Base-by-base conservation (phyloP, 2,329 filamentous ascomycete genomes). In the Diaporthe sp. region DNA sequence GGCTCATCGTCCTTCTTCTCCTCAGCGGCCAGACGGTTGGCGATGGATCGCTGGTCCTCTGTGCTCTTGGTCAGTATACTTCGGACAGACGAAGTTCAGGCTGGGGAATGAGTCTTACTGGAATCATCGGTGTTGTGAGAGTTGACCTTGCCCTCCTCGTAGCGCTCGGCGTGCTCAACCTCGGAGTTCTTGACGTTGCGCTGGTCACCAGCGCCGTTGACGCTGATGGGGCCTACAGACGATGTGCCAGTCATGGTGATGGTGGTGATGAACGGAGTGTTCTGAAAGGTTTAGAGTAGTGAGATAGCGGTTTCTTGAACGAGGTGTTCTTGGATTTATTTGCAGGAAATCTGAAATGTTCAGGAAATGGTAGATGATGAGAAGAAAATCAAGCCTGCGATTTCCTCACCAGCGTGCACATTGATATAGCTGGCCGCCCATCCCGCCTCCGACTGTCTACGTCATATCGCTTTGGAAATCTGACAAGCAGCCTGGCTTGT, bases 201-300 rank as follows among this genome's bases (percentile, higher is more conserved):
- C 88, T 97, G 94, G 85, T 97, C 94, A 75, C 92, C 93, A 75
- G 89, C 92, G 86, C 96, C 93, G 86, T 97, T 96, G 82, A 95
- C 85, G 76, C 85, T 83, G 78, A 85, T 81, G 83, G 87, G 88
- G 79, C 94, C 94, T 82, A 96, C 93, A 82, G 88, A 93, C 75
- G 93, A 94, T 77, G 86, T 80, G 51, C 80, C 81, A 63, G 83
- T 82, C 84, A 85, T 85, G 58, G 57, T 82, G 76, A 13, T 12
- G 25, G 37, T 53, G 31, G 20, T 58, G 51, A 20, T 70, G 15
- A 10, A 34, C 2, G 17, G 31, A n/a, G 31, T 22, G 20, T 1
- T 71, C 8, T 61, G 20, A n/a, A 4, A 8, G 8, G 3, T 44
- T 31, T 42, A 28, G 20, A 17, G 39, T 65, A 34, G n/a, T 17